A percentile compares a stretch with the other conserved stretches of the same genome.
These are phyloP conservation scores for Fusarium subtropicale DNA, from an alignment of 2,329 filamentous ascomycete species.

Conservation along the genomic window DNA sequence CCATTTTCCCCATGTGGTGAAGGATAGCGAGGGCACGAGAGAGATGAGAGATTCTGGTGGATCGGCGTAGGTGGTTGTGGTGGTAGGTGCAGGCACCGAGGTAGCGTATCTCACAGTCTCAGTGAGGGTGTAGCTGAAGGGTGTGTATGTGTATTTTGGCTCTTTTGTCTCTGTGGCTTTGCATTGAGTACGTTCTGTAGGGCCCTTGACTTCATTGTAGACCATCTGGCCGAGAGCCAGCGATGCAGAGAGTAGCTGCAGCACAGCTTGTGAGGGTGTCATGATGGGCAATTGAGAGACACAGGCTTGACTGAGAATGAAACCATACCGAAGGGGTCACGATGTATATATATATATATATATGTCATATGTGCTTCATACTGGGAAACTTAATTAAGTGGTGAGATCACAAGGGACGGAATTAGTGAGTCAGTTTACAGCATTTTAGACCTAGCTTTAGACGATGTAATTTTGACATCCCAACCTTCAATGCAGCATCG, in stretches of 20 bases:
- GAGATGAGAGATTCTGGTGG: constrained; percentile 45
- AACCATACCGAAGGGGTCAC: neutral
- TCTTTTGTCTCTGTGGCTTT: constrained; percentile 33
- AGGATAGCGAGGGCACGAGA: constrained; percentile 46
- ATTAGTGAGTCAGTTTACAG: neutral
- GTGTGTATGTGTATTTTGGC: constrained; percentile 46
- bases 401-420: neutral
- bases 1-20: constrained; percentile 53
- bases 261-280: constrained; percentile 23
- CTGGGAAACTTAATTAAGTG: neutral
- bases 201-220: constrained; percentile 43
- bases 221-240: constrained; percentile 46
- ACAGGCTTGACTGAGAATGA: neutral
- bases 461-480: neutral
- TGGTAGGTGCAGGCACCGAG: constrained; percentile 47
- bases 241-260: constrained; percentile 38
- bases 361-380: neutral
- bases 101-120: constrained; percentile 51
- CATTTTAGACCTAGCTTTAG: neutral
- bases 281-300: constrained; percentile 20
- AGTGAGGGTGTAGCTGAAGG: constrained; percentile 50
- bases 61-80: constrained; percentile 48
- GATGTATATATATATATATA: constrained; percentile 32
- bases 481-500: neutral
- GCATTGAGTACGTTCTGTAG: constrained; percentile 47